A percentile compares a stretch with the other conserved stretches of the same genome.
Conservation (phyloP, 78 protist genomes). For the Dictyostelium citrinum region DNA sequence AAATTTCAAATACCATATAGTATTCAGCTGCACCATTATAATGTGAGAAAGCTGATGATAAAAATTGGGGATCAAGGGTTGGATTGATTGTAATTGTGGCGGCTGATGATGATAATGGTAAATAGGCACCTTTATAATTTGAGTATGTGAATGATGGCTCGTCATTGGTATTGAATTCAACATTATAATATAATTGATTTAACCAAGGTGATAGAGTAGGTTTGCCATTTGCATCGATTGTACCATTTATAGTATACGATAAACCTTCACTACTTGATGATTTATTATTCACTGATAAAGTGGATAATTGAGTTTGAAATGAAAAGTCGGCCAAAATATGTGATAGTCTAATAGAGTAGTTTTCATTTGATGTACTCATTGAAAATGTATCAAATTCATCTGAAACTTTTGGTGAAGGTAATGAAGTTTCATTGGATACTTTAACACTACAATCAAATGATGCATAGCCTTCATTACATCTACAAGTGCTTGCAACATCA, state of each 20-base stretch:
- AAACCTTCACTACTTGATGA: neutral
- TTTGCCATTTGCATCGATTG: neutral
- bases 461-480: neutral
- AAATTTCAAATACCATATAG: neutral
- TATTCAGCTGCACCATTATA: neutral
- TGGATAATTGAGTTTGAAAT: neutral
- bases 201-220: neutral
- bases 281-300: neutral
- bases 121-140: neutral
- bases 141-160: neutral
- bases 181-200: neutral
- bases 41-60: neutral
- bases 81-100: neutral
- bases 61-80: neutral
- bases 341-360: neutral
- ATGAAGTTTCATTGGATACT: neutral
- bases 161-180: neutral
- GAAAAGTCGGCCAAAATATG: neutral
- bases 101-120: neutral
- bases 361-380: neutral
- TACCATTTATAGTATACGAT: neutral
- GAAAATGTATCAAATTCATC: neutral
- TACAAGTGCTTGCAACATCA: neutral
- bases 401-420: neutral
- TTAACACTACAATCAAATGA: neutral